phyloP scores from a whole-genome alignment of 106 monocot species.

The Apostasia shenzhenica region DNA sequence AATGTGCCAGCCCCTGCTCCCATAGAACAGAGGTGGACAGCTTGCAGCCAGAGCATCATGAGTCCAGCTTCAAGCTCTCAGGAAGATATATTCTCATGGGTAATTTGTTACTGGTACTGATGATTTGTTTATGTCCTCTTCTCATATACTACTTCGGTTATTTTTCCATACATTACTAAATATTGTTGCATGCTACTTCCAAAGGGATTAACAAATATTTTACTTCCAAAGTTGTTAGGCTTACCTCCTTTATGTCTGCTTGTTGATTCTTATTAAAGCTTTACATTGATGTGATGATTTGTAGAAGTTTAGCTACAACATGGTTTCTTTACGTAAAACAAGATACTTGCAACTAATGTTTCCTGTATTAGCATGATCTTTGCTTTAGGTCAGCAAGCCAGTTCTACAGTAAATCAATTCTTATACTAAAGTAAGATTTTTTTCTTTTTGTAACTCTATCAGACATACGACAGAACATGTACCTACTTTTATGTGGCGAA shows the following conservation, averaged over 20 bases:
- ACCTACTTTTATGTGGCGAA: too few relatives aligned
- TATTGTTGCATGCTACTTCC: too few relatives aligned
- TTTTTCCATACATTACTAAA: neutral
- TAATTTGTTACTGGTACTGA: constrained; percentile 15
- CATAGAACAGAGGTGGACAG: constrained; percentile 96
- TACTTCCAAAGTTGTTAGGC: too few relatives aligned
- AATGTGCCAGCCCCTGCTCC: constrained; percentile 88
- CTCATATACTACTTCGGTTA: neutral
- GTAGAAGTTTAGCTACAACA: neutral
- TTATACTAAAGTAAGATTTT: too few relatives aligned
- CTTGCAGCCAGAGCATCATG: constrained; percentile 71
- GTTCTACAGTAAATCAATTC: neutral
- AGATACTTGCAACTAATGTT: too few relatives aligned
- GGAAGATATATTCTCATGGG: constrained; percentile 95
- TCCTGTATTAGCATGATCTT: neutral
- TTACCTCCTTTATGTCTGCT: neutral
- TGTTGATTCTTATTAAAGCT: neutral
- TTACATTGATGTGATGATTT: neutral
- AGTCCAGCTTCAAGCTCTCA: constrained; percentile 77
- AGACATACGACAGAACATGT: too few relatives aligned
- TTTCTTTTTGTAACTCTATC: too few relatives aligned
- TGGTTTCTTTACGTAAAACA: too few relatives aligned
- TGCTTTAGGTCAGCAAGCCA: neutral
- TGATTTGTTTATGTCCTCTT: neutral
- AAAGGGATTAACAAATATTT: too few relatives aligned